Conservation (phyloP, 768 basidiomycete species). For the Kwoniella heveanensis region DNA sequence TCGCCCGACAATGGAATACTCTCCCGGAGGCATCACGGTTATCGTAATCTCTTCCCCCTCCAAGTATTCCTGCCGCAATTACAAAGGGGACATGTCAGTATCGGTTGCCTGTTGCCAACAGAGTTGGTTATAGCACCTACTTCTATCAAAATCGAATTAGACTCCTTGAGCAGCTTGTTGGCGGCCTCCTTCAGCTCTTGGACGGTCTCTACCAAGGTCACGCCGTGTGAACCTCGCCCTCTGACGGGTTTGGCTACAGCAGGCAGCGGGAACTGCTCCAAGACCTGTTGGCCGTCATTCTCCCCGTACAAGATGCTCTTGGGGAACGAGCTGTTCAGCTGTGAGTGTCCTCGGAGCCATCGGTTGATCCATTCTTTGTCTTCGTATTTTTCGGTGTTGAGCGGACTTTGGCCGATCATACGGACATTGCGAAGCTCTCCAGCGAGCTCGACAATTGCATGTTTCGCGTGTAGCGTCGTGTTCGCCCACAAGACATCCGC, state of each 20-base stretch:
- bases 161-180: constrained; percentile 28
- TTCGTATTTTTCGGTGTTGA: constrained; percentile 40
- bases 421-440: constrained; percentile 25
- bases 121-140: constrained; percentile 16
- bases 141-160: constrained; percentile 38
- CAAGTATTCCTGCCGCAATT: constrained; percentile 31
- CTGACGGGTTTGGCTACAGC: constrained; percentile 47
- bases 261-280: constrained; percentile 26
- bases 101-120: too few species aligned
- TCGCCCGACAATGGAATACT: constrained; percentile 39
- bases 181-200: constrained; percentile 24
- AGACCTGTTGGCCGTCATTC: constrained; percentile 5
- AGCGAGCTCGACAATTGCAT: constrained; percentile 34
- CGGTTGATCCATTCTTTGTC: constrained; percentile 47
- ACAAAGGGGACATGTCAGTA: too few species aligned
- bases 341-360: constrained; percentile 31
- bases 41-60: constrained; percentile 48
- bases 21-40: constrained; percentile 49
- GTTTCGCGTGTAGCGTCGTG: constrained; percentile 39
- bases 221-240: constrained; percentile 50
- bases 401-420: constrained; percentile 40
- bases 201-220: constrained; percentile 27
- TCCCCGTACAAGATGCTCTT: constrained; percentile 10
- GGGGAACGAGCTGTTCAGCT: constrained; percentile 29
- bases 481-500: constrained; percentile 48